Evolutionary conservation across 169 alveolate genomes (phyloP), one percentile per base, ranked within the genome.

Genomic region (Nephromyces sp.): DNA sequence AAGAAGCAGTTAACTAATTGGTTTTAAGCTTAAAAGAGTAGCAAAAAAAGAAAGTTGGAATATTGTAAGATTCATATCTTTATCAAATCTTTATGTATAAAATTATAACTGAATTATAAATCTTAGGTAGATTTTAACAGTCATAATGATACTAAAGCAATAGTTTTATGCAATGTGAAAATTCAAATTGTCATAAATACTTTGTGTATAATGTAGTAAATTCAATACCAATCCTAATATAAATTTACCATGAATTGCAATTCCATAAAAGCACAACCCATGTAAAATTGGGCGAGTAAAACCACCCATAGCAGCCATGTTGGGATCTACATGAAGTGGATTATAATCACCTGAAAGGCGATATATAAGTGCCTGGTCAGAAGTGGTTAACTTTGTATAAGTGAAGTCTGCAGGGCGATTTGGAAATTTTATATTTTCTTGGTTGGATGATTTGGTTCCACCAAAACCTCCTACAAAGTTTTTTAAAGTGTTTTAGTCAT

Each of bases 221-320:
- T 83, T 80, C 21, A 73, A 72, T 52, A 81, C 70, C 69, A 81
- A 82, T 43, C 79, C 84, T n/a, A n/a, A n/a, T 22, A 68, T 64
- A 24, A 73, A 66, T 43, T 83, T 68, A 32, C 85, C 84, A 57
- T 84, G 78, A 0, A 87, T 80, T 21, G 87, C 79, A 34, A 82
- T 75, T 28, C 95, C 95, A 69, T 80, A 87, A 32, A 85, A 74
- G 71, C 92, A 86, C 28, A 90, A 78, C 22, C 95, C 95, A 77
- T 90, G 95, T 31, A 90, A 76, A 32, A 90, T 90, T 3, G 95
- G 95, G 67, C 69, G 78, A 33, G 83, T 88, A 75, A 84, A 90
- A 43, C 92, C 92, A 22, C 92, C 91, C 34, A 83, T 32, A 4
- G 81, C 83, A 5, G 92, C 89, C 81, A 83, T 73, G 57, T 80